Conservation (phyloP, 1,139 yeast genomes). For the Suhomyces guaymorum region DNA sequence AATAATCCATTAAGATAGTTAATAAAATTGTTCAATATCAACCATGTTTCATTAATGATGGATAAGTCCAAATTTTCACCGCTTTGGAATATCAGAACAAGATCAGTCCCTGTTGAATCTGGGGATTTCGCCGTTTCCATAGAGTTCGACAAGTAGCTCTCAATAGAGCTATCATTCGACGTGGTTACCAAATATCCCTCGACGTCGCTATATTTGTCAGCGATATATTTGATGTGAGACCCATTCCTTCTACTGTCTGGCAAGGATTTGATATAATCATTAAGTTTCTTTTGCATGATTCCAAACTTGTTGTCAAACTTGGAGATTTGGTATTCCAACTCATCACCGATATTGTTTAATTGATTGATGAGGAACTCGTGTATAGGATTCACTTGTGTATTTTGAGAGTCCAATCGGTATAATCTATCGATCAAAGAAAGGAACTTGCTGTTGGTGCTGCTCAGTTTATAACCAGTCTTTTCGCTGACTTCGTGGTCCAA, state of each 20-base stretch:
- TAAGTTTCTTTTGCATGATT: slow-evolving; percentile 43
- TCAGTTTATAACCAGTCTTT: slow-evolving; percentile 1
- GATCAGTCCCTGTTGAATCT: slow-evolving; percentile 30
- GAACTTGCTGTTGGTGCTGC: slow-evolving; percentile 33
- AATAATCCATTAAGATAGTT: slow-evolving; percentile 37
- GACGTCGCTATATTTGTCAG: slow-evolving; percentile 35
- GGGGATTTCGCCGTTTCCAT: slow-evolving; percentile 12
- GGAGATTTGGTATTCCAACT: slow-evolving; percentile 37
- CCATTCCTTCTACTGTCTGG: slow-evolving; percentile 37
- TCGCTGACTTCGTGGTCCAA: slow-evolving; percentile 37
- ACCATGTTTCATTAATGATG: slow-evolving; percentile 49
- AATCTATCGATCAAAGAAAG: slow-evolving; percentile 58
- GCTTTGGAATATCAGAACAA: slow-evolving; percentile 38
- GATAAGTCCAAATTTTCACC: slow-evolving; percentile 47
- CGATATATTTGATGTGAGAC: slow-evolving; percentile 57
- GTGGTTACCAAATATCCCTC: slow-evolving; percentile 37
- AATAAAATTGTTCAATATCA: slow-evolving; percentile 41
- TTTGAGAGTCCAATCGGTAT: slow-evolving; percentile 37
- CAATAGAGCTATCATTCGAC: slow-evolving; percentile 22
- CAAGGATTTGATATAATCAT: slow-evolving; percentile 39
- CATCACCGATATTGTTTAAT: slow-evolving; percentile 34
- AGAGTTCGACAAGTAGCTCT: slow-evolving; percentile 10
- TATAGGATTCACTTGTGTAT: slow-evolving; percentile 64
- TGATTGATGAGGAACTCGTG: slow-evolving; percentile 53
- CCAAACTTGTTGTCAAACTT: slow-evolving; percentile 36